phyloP scores from a whole-genome alignment of 2,329 filamentous ascomycete genomes.

The Xylaria sp. region DNA sequence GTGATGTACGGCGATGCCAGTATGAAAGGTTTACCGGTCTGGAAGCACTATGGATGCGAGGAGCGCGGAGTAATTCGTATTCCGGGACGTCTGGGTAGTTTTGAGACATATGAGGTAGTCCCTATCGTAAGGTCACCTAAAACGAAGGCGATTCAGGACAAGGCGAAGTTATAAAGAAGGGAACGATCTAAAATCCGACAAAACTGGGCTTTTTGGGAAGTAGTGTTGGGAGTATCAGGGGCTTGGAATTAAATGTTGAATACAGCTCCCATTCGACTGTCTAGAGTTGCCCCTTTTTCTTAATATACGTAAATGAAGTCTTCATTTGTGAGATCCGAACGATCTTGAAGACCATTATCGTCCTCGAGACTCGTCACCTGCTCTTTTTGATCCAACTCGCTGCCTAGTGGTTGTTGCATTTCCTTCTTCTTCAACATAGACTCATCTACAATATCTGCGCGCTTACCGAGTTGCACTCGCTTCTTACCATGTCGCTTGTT shows the following conservation, averaged over 20 bases:
- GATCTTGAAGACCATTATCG: slow-evolving; percentile 65
- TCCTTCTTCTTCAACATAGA: slow-evolving; percentile 50
- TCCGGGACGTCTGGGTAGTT: neutral
- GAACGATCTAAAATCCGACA: neutral
- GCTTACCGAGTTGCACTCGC: slow-evolving; percentile 61
- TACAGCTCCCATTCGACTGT: neutral
- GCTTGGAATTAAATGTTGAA: too few relatives aligned
- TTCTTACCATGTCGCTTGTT: slow-evolving; percentile 59
- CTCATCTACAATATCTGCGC: slow-evolving; percentile 59
- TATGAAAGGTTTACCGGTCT: slow-evolving; percentile 32
- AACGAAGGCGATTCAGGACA: neutral
- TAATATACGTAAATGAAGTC: slow-evolving; percentile 66
- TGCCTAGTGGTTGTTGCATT: slow-evolving; percentile 46
- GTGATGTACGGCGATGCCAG: slow-evolving; percentile 31
- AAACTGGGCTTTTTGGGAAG: neutral
- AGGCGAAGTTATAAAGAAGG: neutral
- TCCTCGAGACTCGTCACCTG: slow-evolving; percentile 47
- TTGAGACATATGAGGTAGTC: slow-evolving; percentile 12
- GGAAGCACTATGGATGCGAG: slow-evolving; percentile 27
- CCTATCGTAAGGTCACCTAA: slow-evolving; percentile 5
- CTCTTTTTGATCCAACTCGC: slow-evolving; percentile 49
- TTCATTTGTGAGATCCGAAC: slow-evolving; percentile 73
- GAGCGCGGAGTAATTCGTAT: slow-evolving; percentile 2
- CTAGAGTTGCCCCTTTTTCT: neutral
- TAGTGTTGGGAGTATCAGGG: too few relatives aligned